Evolutionary conservation across 1,139 yeast genomes (phyloP), one percentile per base, ranked within the genome.

Genomic region (Taphrina deformans): DNA sequence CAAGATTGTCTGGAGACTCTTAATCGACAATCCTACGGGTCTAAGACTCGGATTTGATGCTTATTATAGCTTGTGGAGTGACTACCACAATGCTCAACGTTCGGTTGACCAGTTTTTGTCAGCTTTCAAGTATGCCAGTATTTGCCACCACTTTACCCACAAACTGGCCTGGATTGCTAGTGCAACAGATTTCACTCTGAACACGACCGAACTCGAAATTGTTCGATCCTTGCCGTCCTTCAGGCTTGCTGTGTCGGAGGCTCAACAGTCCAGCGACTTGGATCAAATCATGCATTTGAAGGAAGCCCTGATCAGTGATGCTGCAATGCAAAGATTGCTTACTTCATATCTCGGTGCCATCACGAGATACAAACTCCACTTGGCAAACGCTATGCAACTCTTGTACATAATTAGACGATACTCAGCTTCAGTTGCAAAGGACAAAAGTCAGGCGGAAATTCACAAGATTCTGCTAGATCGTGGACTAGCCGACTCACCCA

Each of bases 201-300:
- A 21, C 14, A 18, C 38, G 5, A 29, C 9, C 10, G 56, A 59
- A 12, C 51, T 51, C 16, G 46, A 52, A 9, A 18, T 50, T 9
- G 35, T 48, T 18, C 56, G 63, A 4, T 52, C 45, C 24, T 29
- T 59, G n/a, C 63, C 63, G 16, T 59, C 63, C 16, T 59, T 59
- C 53, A 48, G 40, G 18, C 48, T 24, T n/a, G 10, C 18, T 16
- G 41, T 59, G 27, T 26, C 35, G 6, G 29, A 50, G 26, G 51
- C 29, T n/a, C 24, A 16, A 18, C 45, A 18, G 5, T 9, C 23
- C 18, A 23, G n/a, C 10, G 55, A 56, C 27, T 10, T 46, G 35
- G 35, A 23, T 9, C 45, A 35, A 3, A 21, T 44, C 18, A 52
- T 18, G 35, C 27, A n/a, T 16, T n/a, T 50, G 21, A 35, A 21